Evolutionary conservation across 495 filamentous ascomycete species (phyloP).

Genomic region (Aspergillus biplanus): DNA sequence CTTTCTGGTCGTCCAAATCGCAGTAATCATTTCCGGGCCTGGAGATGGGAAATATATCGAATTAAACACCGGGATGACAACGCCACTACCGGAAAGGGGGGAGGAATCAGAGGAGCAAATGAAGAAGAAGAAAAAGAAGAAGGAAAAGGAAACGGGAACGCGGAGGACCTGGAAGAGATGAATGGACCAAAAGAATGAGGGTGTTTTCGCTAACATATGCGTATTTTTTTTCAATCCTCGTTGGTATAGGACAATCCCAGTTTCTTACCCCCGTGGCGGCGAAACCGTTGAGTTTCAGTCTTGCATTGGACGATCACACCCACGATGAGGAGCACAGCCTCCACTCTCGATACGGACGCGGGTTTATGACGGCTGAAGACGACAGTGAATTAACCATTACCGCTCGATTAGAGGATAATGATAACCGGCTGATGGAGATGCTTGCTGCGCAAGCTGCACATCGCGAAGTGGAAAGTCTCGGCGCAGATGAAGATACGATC

Average conservation of each 20-base stretch:
- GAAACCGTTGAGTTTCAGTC: constrained; percentile 80
- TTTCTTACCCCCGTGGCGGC: constrained; percentile 85
- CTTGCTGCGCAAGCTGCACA: constrained; percentile 89
- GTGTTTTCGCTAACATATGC: too few relatives aligned
- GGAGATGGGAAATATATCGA: neutral
- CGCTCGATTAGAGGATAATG: constrained; percentile 75
- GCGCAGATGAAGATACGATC: constrained; percentile 79
- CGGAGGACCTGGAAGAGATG: too few relatives aligned
- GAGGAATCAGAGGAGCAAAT: neutral
- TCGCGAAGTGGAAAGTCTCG: constrained; percentile 67
- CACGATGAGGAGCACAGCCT: constrained; percentile 48
- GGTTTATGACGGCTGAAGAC: constrained; percentile 50
- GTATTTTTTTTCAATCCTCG: constrained; percentile 1
- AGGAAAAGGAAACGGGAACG: neutral
- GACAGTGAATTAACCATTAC: constrained; percentile 64
- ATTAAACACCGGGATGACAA: neutral
- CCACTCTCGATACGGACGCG: constrained; percentile 42
- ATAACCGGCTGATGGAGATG: constrained; percentile 92
- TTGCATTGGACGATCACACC: constrained; percentile 74
- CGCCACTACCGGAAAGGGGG: neutral
- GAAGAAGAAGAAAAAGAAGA: neutral
- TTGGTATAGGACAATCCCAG: constrained; percentile 80
- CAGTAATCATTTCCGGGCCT: neutral
- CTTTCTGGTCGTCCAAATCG: constrained; percentile 5
- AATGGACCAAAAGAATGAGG: too few relatives aligned